Percentiles rank a stretch among this genome's conserved stretches.
These are phyloP conservation scores for Excoecaria cochinchinensis DNA, from an alignment of 345 rosid genomes.

Conservation along the genomic window DNA sequence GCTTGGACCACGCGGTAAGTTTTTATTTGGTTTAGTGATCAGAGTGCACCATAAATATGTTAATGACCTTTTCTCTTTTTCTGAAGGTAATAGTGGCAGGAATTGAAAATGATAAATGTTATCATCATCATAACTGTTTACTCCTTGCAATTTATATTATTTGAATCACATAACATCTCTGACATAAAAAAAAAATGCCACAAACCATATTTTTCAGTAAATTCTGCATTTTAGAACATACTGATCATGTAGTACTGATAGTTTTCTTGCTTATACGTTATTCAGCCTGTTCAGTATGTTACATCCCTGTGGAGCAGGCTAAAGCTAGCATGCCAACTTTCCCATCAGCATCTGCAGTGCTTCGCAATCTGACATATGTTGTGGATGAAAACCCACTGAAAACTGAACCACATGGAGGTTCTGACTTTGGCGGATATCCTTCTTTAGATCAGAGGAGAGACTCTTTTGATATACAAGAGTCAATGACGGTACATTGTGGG, in stretches of 20 bases:
- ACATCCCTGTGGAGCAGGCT: constrained; percentile 70
- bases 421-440: constrained; percentile 88
- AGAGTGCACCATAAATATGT: constrained; percentile 5
- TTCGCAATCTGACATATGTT: constrained; percentile 58
- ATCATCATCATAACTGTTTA: not conserved
- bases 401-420: constrained; percentile 66
- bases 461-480: constrained; percentile 65
- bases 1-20: constrained; percentile 74
- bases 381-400: constrained; percentile 54
- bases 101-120: not conserved
- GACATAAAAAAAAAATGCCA: not conserved
- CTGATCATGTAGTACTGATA: constrained; percentile 8
- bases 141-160: not conserved
- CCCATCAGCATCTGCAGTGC: constrained; percentile 55
- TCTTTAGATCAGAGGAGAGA: constrained; percentile 61
- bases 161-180: not conserved
- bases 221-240: not conserved
- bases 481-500: constrained; percentile 93
- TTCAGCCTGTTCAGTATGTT: constrained; percentile 88
- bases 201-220: constrained; percentile 1
- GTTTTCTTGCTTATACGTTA: constrained; percentile 17
- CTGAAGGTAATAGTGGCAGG: not conserved
- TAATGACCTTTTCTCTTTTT: not conserved
- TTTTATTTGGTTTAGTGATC: constrained; percentile 5
- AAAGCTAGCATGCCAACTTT: constrained; percentile 63